Base-by-base conservation (phyloP, 139 green algal species). In the Chlamydomonas sphaeroides region DNA sequence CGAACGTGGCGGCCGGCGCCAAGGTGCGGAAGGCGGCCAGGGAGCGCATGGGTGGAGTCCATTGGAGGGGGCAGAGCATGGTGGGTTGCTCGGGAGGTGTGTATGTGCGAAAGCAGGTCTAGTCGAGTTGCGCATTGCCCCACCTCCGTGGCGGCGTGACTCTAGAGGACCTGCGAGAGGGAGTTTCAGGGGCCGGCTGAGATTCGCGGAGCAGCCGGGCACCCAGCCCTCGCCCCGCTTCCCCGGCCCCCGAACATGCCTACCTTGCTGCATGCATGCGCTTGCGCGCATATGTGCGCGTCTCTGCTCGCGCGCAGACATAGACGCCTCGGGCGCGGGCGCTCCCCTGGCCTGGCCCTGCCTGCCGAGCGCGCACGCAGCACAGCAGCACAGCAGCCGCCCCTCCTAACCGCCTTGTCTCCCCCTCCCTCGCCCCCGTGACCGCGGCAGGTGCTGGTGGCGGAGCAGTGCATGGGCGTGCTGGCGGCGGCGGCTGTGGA, bases 401-500 rank as follows among this genome's bases (percentile, higher is more conserved):
- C n/a, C n/a, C n/a, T n/a, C n/a, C n/a, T n/a, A n/a, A n/a, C n/a
- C n/a, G n/a, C n/a, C n/a, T n/a, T n/a, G n/a, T 6, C 25, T 56
- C 5, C 45, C 14, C 33, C 7, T 79, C 2, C 51, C 32, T 5
- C 32, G 10, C 78, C 63, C 65, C 38, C 30, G n/a, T 15, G n/a
- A n/a, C n/a, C n/a, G n/a, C n/a, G n/a, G n/a, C 85, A 88, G 69
- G 89, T 94, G 59, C 85, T 98, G 41, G 88, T 98, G 25, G 32
- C 95, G 10, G 95, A 98, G 33, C 81, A 66, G 35, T 97, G 90
- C 71, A 57, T 84, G 57, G 89, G 89, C n/a, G 63, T 98, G 51
- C 68, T 98, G 3, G 88, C 86, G 42, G 95, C 84, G 15, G 92
- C 94, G 33, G 92, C 90, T 41, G 85, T 90, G 39, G 95, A 98